Evolutionary conservation across 768 basidiomycete species (phyloP).

Genomic region (Neoboletus magnificus): DNA sequence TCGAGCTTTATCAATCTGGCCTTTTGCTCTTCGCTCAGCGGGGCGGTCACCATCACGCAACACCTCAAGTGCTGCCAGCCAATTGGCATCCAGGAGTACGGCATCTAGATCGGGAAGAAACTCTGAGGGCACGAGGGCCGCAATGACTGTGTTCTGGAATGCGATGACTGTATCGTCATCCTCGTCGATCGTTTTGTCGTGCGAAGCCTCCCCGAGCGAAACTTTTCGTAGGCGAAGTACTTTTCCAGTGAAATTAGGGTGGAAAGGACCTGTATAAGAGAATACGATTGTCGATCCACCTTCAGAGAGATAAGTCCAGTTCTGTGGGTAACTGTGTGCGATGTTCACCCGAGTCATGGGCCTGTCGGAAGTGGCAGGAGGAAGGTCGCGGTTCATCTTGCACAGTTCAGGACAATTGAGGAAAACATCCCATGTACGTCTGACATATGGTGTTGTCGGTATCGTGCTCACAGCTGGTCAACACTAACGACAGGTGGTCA

Average conservation of each 20-base stretch:
- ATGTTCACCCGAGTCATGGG: conserved; percentile 18
- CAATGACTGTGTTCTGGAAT: conserved; percentile 66
- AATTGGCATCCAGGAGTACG: conserved; percentile 45
- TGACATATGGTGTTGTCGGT: not conserved
- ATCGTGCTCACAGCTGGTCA: no score
- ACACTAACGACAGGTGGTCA: not conserved
- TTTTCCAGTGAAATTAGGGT: conserved; percentile 53
- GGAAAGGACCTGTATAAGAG: conserved; percentile 61
- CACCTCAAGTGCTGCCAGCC: conserved; percentile 56
- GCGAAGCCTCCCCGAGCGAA: conserved; percentile 8
- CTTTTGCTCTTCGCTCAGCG: conserved; percentile 47
- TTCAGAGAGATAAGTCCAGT: conserved; percentile 89
- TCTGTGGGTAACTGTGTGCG: conserved; percentile 32
- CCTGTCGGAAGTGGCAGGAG: not conserved
- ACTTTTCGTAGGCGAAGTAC: conserved; percentile 79
- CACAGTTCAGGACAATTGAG: not conserved
- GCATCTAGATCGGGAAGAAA: conserved; percentile 57
- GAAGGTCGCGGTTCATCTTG: not conserved
- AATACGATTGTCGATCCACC: conserved; percentile 93
- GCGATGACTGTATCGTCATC: conserved; percentile 41
- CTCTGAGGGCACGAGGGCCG: conserved; percentile 56
- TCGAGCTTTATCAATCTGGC: conserved; percentile 54
- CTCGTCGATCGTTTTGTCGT: conserved; percentile 27
- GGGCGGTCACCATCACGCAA: conserved; percentile 54
- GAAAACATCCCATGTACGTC: not conserved